Evolutionary conservation across 495 filamentous ascomycete genomes (phyloP).

Genomic region (Penicillium nucicola): DNA sequence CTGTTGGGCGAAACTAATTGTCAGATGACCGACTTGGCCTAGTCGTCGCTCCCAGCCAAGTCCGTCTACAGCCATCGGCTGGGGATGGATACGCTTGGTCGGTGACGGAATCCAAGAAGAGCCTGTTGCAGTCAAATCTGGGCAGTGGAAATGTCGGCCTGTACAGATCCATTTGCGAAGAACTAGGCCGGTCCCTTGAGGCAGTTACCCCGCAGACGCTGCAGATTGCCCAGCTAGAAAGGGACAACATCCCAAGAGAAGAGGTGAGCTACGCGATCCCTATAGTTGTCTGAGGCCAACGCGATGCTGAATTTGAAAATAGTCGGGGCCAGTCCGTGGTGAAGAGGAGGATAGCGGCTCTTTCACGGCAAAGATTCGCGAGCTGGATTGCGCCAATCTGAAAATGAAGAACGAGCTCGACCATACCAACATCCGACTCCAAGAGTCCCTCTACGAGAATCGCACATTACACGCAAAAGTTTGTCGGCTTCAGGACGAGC

Average conservation of each 20-base stretch:
- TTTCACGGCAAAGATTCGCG: neutral
- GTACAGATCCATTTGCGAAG: neutral
- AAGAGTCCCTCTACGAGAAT: neutral
- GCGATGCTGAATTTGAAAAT: neutral
- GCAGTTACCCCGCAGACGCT: neutral
- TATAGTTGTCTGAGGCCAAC: too few species aligned
- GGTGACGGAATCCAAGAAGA: neutral
- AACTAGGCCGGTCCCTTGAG: neutral
- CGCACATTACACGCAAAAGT: neutral
- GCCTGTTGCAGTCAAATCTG: neutral
- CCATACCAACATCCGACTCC: neutral
- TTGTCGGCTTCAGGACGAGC: neutral
- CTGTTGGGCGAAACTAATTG: neutral
- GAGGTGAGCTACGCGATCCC: neutral
- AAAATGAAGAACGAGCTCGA: neutral
- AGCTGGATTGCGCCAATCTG: neutral
- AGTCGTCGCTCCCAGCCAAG: neutral
- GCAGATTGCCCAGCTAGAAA: neutral
- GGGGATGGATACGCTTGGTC: conserved; percentile 2
- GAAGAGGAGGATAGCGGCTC: neutral
- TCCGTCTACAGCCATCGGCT: neutral
- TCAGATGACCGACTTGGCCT: conserved; percentile 3
- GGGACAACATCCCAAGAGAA: neutral
- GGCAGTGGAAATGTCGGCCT: neutral
- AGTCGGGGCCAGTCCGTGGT: neutral